phyloP scores from a whole-genome alignment of 495 filamentous ascomycete genomes.

The Physcia stellaris region DNA sequence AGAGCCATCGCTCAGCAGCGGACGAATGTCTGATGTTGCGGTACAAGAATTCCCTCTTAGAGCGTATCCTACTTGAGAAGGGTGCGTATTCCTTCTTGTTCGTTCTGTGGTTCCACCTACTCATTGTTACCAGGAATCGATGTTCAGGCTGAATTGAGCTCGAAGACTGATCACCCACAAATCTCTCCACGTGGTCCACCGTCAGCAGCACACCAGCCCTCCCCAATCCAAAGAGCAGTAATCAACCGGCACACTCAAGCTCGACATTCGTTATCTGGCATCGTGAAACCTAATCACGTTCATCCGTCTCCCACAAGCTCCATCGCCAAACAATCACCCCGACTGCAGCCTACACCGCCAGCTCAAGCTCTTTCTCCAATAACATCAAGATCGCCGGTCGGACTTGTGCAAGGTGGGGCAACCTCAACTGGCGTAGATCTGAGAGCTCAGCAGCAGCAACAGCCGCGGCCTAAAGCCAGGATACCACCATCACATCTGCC shows the following conservation, averaged over 20 bases:
- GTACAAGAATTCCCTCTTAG: constrained; percentile 94
- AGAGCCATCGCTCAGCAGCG: constrained; percentile 85
- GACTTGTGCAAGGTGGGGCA: constrained; percentile 52
- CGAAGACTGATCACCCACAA: constrained; percentile 69
- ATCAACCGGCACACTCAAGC: constrained; percentile 56
- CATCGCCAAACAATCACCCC: constrained; percentile 25
- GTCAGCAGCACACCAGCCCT: constrained; percentile 45
- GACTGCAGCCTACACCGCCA: constrained; percentile 63
- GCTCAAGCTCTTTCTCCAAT: constrained; percentile 69
- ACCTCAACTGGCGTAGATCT: constrained; percentile 55
- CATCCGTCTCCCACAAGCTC: constrained; percentile 15
- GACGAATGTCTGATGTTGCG: constrained; percentile 97
- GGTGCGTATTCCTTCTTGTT: no score
- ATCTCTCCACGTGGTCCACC: constrained; percentile 48
- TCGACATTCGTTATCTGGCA: constrained; percentile 52
- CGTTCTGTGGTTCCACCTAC: no score
- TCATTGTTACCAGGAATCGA: constrained; percentile 93
- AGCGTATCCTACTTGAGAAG: constrained; percentile 91
- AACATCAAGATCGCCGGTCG: constrained; percentile 55
- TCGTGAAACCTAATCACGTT: constrained; percentile 25
- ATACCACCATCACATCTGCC: constrained; percentile 13
- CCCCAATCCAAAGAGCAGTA: constrained; percentile 57
- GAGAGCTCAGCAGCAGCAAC: constrained; percentile 32
- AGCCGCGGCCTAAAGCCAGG: constrained; percentile 24
- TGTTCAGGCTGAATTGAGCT: constrained; percentile 85